phyloP scores from a whole-genome alignment of 2,329 filamentous ascomycete genomes.

The Aureobasidium sp. region DNA sequence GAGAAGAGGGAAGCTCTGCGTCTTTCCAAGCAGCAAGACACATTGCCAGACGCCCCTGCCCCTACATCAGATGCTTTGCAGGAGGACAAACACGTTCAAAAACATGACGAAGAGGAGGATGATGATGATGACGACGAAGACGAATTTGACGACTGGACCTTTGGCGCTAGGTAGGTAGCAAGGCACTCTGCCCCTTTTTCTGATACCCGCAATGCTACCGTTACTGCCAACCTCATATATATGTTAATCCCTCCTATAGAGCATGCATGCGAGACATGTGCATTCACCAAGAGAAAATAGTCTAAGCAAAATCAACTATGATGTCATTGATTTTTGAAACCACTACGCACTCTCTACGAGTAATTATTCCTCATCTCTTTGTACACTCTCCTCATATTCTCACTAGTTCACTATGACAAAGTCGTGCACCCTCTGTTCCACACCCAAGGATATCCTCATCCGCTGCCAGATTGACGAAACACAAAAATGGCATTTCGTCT shows the following conservation, averaged over 20 bases:
- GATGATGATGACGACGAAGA: constrained; percentile 20
- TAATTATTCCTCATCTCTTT: no score
- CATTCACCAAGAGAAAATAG: not conserved
- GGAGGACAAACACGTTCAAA: not conserved
- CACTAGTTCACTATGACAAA: constrained; percentile 24
- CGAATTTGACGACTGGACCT: constrained; percentile 20
- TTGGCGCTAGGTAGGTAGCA: constrained; percentile 16
- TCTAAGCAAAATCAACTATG: not conserved
- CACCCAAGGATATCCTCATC: constrained; percentile 31
- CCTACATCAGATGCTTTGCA: not conserved
- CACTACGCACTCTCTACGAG: no score
- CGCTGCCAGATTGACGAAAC: constrained; percentile 37
- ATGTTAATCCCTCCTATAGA: no score
- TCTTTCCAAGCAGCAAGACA: constrained; percentile 13
- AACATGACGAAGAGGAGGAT: constrained; percentile 9
- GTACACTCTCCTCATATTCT: no score
- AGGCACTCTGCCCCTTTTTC: not conserved
- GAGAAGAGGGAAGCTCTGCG: constrained; percentile 39
- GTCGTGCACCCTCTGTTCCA: constrained; percentile 34
- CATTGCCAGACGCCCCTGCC: constrained; percentile 1
- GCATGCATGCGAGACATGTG: no score
- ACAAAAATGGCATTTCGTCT: constrained; percentile 37
- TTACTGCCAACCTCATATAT: not conserved
- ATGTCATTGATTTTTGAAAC: not conserved
- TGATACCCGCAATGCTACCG: constrained; percentile 12